Conservation (phyloP, 139 green algal species). For the Closterium sp. region DNA sequence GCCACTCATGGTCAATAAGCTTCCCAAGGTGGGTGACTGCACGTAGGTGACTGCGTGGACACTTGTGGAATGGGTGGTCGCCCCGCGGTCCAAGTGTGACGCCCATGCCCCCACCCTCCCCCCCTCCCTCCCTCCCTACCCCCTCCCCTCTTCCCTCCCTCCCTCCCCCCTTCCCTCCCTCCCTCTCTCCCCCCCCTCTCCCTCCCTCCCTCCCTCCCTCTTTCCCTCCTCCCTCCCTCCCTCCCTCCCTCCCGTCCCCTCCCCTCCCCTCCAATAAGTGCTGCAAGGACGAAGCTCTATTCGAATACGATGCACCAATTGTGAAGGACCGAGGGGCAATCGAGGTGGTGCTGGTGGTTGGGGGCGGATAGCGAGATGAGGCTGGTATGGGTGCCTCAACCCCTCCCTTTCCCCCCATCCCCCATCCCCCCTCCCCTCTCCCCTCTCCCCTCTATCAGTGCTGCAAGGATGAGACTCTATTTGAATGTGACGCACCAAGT, state of each 20-base stretch:
- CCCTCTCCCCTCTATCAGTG: background rate
- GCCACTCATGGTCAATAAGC: constrained; percentile 25
- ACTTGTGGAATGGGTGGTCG: too few relatives aligned
- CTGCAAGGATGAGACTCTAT: constrained; percentile 34
- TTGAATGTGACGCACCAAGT: constrained; percentile 37
- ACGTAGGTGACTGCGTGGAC: too few relatives aligned
- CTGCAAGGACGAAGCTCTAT: constrained; percentile 28
- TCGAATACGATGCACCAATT: constrained; percentile 25
- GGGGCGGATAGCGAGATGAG: constrained; percentile 18
- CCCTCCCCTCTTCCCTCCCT: too few relatives aligned
- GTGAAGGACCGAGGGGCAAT: constrained; percentile 9
- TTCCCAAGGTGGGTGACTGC: constrained; percentile 1
- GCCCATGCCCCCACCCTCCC: too few relatives aligned
- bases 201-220: background rate
- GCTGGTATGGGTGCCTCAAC: background rate
- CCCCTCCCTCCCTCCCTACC: too few relatives aligned
- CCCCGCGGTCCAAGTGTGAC: too few relatives aligned
- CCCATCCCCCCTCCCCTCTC: background rate
- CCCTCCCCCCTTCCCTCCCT: too few relatives aligned
- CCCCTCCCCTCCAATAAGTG: background rate
- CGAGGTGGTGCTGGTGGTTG: constrained; percentile 22
- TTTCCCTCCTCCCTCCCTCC: background rate
- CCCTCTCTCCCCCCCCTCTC: background rate
- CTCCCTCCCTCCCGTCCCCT: too few relatives aligned
- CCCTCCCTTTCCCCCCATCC: background rate